phyloP scores from a whole-genome alignment of 2,329 filamentous ascomycete species.

The Fonsecaea monophora region DNA sequence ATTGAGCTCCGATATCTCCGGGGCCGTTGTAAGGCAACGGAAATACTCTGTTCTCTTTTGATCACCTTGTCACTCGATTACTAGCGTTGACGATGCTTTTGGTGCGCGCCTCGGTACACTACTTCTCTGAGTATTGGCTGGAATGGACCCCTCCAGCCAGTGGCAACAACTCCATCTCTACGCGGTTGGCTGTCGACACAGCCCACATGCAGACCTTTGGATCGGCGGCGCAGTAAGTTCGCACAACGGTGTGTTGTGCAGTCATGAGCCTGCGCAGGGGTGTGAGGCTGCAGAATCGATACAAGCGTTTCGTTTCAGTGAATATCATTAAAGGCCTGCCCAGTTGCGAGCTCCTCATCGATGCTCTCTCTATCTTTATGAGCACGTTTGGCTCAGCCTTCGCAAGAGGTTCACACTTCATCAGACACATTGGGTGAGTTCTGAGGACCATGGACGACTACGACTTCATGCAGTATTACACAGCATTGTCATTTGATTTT shows the following conservation, averaged over 20 bases:
- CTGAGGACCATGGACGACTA: background rate
- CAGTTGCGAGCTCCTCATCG: background rate
- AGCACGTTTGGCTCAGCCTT: background rate
- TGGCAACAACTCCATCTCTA: background rate
- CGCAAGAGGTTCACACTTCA: background rate
- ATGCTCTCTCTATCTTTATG: background rate
- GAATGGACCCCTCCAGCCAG: background rate
- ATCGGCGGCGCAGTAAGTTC: background rate
- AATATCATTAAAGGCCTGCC: background rate
- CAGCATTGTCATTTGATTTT: too few species aligned
- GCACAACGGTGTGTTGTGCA: conserved; percentile 1
- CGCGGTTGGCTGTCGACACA: background rate
- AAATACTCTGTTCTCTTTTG: too few species aligned
- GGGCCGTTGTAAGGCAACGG: too few species aligned
- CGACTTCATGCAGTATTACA: too few species aligned
- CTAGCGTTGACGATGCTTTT: too few species aligned
- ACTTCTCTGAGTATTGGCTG: background rate
- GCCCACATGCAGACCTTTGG: background rate
- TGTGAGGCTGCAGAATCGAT: background rate
- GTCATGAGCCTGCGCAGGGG: background rate
- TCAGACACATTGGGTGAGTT: background rate
- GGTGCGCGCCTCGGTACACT: too few species aligned
- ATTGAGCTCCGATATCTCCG: too few species aligned
- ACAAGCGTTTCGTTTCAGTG: background rate
- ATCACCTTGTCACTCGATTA: too few species aligned